These are phyloP conservation scores for Amaranthus cruentus DNA, from an alignment of 148 eudicot species.

Conservation along the genomic window DNA sequence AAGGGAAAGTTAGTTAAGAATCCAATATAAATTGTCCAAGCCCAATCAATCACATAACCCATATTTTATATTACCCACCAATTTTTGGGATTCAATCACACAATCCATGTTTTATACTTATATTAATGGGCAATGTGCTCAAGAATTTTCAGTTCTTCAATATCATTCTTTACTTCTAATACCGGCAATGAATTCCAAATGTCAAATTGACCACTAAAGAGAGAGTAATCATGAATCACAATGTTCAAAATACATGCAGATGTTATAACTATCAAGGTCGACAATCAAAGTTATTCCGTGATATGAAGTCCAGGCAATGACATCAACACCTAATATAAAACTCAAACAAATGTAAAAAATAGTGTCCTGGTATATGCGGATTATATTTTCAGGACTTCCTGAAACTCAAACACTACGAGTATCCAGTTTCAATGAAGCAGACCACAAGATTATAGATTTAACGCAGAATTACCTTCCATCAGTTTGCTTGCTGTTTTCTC, in stretches of 20 bases:
- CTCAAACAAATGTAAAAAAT: neutral
- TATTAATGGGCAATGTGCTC: too few species aligned
- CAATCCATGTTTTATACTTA: too few species aligned
- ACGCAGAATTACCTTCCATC: constrained; percentile 46
- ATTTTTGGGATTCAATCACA: too few species aligned
- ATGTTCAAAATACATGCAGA: neutral
- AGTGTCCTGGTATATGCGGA: neutral
- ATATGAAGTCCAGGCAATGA: neutral
- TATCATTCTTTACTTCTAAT: too few species aligned
- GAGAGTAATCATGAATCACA: neutral
- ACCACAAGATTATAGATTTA: neutral
- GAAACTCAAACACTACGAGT: neutral
- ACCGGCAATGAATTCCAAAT: too few species aligned
- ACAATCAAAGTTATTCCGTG: too few species aligned
- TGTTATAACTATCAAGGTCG: neutral
- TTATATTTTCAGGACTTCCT: neutral
- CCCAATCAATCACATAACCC: neutral
- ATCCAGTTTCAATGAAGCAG: neutral
- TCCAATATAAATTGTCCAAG: neutral
- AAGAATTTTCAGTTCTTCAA: too few species aligned
- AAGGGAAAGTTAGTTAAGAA: too few species aligned
- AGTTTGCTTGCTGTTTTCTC: constrained; percentile 56
- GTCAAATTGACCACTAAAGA: too few species aligned
- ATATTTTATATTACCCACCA: neutral
- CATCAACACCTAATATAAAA: neutral